Conservation (phyloP, 2,329 filamentous ascomycete species). For the Seiridium unicorne region DNA sequence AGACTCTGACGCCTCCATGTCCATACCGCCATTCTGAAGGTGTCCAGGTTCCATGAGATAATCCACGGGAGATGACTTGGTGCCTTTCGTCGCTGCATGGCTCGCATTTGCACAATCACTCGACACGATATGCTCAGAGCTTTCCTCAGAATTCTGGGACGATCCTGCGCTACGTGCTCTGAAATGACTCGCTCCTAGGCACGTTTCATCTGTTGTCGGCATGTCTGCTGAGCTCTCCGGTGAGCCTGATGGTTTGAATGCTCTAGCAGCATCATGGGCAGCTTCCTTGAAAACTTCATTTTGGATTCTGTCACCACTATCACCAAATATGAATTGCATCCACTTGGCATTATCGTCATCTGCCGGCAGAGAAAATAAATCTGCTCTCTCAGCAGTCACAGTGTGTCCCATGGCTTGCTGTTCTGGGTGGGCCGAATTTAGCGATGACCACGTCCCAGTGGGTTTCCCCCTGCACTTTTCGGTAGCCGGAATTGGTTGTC, state of each 20-base stretch:
- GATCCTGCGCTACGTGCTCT: not conserved
- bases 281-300: conserved; percentile 21
- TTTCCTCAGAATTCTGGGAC: not conserved
- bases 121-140: not conserved
- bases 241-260: conserved; percentile 20
- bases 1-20: no score
- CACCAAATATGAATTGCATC: conserved; percentile 27
- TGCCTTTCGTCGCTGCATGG: conserved; percentile 16
- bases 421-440: no score
- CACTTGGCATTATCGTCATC: conserved; percentile 22
- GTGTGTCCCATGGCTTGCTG: no score
- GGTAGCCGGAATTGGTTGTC: no score
- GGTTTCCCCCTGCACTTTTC: no score
- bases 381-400: no score
- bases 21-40: not conserved
- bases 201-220: not conserved
- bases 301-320: conserved; percentile 20
- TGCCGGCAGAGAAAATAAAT: not conserved
- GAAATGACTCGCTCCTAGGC: not conserved
- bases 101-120: conserved; percentile 12
- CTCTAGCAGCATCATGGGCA: conserved; percentile 20
- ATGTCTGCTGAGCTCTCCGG: conserved; percentile 7
- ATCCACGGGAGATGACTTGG: conserved; percentile 9
- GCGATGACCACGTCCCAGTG: no score
- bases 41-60: not conserved